phyloP scores from a whole-genome alignment of 2,329 filamentous ascomycete species.

The Geoglossum cookeanum region DNA sequence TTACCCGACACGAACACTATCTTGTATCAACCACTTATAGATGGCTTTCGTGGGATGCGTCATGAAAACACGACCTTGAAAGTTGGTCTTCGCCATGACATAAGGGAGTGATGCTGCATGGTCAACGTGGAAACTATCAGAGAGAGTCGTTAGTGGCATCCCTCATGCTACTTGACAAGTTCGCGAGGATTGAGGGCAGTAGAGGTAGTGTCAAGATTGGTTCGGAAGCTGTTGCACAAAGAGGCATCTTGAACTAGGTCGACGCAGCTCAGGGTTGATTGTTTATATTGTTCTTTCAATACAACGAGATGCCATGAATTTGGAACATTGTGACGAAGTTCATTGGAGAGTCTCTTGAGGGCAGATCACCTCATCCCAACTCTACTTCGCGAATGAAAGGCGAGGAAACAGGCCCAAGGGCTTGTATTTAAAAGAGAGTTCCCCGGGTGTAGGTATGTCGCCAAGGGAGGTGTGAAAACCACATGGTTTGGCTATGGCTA shows the following conservation, averaged over 20 bases:
- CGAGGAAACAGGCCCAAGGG: not conserved
- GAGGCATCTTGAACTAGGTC: not conserved
- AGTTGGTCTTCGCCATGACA: constrained; percentile 94
- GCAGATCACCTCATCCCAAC: not conserved
- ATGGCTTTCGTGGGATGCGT: constrained; percentile 98
- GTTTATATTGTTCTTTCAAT: constrained; percentile 2
- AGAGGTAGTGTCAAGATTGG: not conserved
- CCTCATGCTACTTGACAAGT: not conserved
- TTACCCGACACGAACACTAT: constrained; percentile 78
- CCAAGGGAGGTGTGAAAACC: not conserved
- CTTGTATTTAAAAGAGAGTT: not conserved
- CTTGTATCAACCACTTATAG: constrained; percentile 98
- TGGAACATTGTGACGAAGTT: not conserved
- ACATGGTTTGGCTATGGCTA: not conserved
- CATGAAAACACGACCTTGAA: constrained; percentile 94
- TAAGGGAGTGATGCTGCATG: constrained; percentile 98
- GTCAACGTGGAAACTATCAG: constrained; percentile 70
- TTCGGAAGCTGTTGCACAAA: not conserved
- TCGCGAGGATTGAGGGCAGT: not conserved
- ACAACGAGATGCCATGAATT: not conserved
- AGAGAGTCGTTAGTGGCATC: not conserved
- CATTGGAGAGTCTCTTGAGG: not conserved
- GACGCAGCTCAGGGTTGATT: not conserved
- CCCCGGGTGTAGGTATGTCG: not conserved
- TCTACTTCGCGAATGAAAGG: not conserved